Conservation (phyloP, 176 grass and related monocot genomes). For the Alloteropsis semialata region DNA sequence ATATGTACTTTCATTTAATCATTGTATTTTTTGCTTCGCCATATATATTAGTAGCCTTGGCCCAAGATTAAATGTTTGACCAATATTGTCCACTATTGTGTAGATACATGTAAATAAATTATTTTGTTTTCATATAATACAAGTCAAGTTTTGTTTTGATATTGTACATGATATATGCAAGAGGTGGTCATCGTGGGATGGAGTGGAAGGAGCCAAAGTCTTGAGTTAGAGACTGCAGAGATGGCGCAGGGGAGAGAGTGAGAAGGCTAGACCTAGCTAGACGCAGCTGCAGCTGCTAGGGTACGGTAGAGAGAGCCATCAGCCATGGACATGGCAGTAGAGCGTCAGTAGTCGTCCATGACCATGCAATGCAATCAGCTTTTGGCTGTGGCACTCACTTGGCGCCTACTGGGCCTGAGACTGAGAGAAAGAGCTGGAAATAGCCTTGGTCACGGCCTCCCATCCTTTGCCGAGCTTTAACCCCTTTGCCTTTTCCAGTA, state of each 20-base stretch:
- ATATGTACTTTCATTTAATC: no score
- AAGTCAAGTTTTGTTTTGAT: background rate
- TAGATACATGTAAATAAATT: no score
- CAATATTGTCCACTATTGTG: no score
- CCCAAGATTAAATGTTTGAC: no score
- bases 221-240: slow-evolving; percentile 32
- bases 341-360: background rate
- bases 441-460: slow-evolving; percentile 46
- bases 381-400: slow-evolving; percentile 63
- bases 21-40: no score
- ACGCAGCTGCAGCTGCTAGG: background rate
- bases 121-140: no score
- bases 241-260: background rate
- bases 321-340: slow-evolving; percentile 14
- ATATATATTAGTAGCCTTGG: no score
- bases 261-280: background rate
- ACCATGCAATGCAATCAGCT: slow-evolving; percentile 19
- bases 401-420: slow-evolving; percentile 35
- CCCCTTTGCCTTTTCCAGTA: slow-evolving; percentile 33
- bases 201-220: slow-evolving; percentile 39
- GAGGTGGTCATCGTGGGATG: background rate
- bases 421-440: slow-evolving; percentile 46
- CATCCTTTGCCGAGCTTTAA: slow-evolving; percentile 33
- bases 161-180: background rate
- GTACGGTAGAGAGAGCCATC: no score